Evolutionary conservation across 1,284 basidiomycete genomes (phyloP).

Genomic region (Irpex sp.): DNA sequence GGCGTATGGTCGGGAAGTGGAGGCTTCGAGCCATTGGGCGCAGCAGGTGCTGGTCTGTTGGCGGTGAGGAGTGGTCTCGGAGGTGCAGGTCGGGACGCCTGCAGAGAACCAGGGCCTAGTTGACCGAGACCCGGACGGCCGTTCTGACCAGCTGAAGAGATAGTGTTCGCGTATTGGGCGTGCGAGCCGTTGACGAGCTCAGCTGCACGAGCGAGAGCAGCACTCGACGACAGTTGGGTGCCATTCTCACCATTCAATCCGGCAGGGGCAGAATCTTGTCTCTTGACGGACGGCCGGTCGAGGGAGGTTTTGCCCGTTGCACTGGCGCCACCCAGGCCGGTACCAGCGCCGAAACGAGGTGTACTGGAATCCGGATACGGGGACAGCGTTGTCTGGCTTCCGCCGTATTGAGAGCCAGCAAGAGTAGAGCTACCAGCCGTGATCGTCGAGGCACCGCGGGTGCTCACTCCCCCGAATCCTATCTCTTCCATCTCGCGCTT

Average conservation of each 20-base stretch:
- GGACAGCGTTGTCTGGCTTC: slow-evolving; percentile 20
- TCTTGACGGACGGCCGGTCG: slow-evolving; percentile 40
- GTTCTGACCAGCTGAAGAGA: slow-evolving; percentile 26
- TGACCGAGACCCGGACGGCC: slow-evolving; percentile 28
- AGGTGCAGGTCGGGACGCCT: slow-evolving; percentile 54
- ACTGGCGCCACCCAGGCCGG: slow-evolving; percentile 70
- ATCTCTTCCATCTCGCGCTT: slow-evolving; percentile 85
- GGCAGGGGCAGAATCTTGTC: slow-evolving; percentile 58
- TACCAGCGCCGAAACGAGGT: slow-evolving; percentile 81
- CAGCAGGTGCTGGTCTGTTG: slow-evolving; percentile 46
- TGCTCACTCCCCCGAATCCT: slow-evolving; percentile 23
- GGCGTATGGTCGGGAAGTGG: slow-evolving; percentile 51
- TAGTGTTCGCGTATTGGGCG: slow-evolving; percentile 38
- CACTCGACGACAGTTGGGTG: slow-evolving; percentile 30
- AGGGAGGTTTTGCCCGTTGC: slow-evolving; percentile 44
- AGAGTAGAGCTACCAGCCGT: neutral
- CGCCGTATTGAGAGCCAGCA: slow-evolving; percentile 2
- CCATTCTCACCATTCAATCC: slow-evolving; percentile 41
- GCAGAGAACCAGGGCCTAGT: slow-evolving; percentile 27
- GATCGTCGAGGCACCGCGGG: slow-evolving; percentile 13
- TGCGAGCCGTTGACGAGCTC: slow-evolving; percentile 64
- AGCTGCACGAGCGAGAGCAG: slow-evolving; percentile 49
- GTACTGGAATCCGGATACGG: slow-evolving; percentile 39
- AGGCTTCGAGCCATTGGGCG: slow-evolving; percentile 31
- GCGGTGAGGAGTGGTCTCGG: slow-evolving; percentile 47